Base-by-base conservation (phyloP, 192 early-diverging fungal genomes). In the Paraglomus occultum region DNA sequence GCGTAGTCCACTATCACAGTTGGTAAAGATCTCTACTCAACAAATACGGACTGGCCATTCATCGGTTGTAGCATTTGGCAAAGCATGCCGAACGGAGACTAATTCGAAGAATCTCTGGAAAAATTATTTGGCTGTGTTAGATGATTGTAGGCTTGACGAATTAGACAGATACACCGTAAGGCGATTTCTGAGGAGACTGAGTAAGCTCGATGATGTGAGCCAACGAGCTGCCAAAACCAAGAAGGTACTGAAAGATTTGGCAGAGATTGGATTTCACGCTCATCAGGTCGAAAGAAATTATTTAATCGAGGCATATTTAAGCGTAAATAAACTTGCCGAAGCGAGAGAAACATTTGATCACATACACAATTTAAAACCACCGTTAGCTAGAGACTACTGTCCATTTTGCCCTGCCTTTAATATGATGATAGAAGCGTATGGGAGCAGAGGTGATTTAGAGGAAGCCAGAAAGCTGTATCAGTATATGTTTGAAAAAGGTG, bases 391-490 rank as follows among this genome's bases (percentile, higher is more conserved):
- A 46, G 14, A 20, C 20, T 50, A 6, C 18, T 31, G 7, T 14
- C 23, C 40, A 17, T 66, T 44, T n/a, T 20, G 52, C 18, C 18
- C 15, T 40, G 44, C 22, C 8, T 59, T 58, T 14, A 58, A 58
- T 17, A 49, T 46, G 46, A 70, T 72, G 47, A 60, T 72, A 2
- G 6, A 60, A 44, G 53, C 66, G 9, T 73, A 60, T 59, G 71
- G 69, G 51, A 67, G 55, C 8, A 6, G 14, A 8, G 63, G n/a
- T 3, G 48, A 71, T 38, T 71, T 83, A n/a, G 74, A 78, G 1
- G 84, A 89, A 70, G 90, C 91, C 0, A 80, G 85, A 62, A 74
- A 74, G 39, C 85, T 90, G 14, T 90, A 85, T 67, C 80, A 87
- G 12, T 65, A 82, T 50, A 85, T 95, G 76, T 43, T 70, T 6